phyloP scores from a whole-genome alignment of 176 grass and related monocot genomes.

The Lolium perenne region DNA sequence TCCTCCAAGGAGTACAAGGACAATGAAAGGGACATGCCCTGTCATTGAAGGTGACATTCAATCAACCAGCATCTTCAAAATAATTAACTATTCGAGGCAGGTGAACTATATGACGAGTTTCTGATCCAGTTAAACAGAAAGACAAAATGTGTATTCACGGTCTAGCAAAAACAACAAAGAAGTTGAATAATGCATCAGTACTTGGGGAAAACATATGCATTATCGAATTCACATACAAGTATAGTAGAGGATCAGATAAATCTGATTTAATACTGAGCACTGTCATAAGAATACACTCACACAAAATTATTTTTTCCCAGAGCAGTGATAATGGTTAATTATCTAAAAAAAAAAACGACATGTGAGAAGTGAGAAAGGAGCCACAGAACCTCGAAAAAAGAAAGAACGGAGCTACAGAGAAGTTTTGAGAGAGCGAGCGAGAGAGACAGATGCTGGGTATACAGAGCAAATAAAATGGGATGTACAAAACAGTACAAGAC shows the following conservation, averaged over 20 bases:
- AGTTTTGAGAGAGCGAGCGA: not conserved
- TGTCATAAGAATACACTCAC: not conserved
- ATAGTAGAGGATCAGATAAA: not conserved
- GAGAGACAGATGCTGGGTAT: not conserved
- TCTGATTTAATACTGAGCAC: not conserved
- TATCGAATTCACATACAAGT: not conserved
- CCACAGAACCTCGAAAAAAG: not conserved
- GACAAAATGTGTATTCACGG: not conserved
- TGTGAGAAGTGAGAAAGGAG: not conserved
- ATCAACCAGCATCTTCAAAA: not conserved
- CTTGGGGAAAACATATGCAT: not conserved
- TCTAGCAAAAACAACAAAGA: not conserved
- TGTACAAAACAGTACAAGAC: not conserved
- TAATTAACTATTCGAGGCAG: not conserved
- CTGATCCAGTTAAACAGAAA: not conserved
- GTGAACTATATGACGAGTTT: not conserved
- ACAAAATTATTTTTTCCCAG: not conserved
- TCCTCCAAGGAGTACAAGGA: conserved; percentile 39
- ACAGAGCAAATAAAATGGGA: not conserved
- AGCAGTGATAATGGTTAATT: conserved; percentile 4
- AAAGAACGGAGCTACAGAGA: not conserved
- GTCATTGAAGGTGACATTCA: conserved; percentile 35
- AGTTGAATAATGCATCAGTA: not conserved
- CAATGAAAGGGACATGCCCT: conserved; percentile 45
- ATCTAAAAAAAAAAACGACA: not conserved